A percentile compares a stretch with the other conserved stretches of the same genome.
Evolutionary conservation across 768 basidiomycete genomes (phyloP).

Genomic region (Suillus ampliporus): DNA sequence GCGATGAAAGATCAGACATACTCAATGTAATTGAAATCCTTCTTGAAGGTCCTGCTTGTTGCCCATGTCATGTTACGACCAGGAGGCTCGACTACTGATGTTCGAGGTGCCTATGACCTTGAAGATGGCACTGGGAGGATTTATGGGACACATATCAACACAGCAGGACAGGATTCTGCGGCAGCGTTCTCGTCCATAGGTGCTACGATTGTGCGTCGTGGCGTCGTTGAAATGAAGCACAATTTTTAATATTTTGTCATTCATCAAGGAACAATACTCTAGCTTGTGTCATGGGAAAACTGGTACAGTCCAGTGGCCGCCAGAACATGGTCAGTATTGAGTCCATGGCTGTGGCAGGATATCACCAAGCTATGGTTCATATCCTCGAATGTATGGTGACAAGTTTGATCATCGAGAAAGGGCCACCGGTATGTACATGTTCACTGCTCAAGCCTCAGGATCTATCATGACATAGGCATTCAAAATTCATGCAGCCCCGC

Average conservation of each 20-base stretch:
- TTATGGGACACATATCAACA: not conserved
- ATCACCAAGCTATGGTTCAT: slow-evolving; percentile 35
- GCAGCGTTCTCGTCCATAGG: slow-evolving; percentile 20
- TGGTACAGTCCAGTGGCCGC: not conserved
- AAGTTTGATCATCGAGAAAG: slow-evolving; percentile 13
- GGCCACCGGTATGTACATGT: slow-evolving; percentile 16
- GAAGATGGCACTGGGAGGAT: slow-evolving; percentile 47
- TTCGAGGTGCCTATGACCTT: slow-evolving; percentile 24
- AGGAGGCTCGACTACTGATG: slow-evolving; percentile 15
- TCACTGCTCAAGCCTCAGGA: no score
- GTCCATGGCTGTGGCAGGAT: slow-evolving; percentile 23
- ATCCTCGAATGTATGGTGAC: slow-evolving; percentile 27
- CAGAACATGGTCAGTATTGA: slow-evolving; percentile 18
- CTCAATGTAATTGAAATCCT: not conserved
- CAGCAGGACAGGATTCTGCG: slow-evolving; percentile 17
- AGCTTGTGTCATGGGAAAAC: slow-evolving; percentile 18
- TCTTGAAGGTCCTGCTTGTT: slow-evolving; percentile 52
- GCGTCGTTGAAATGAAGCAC: not conserved
- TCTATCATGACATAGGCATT: not conserved
- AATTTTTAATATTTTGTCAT: not conserved
- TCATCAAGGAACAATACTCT: slow-evolving; percentile 26
- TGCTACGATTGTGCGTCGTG: not conserved
- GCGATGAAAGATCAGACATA: not conserved
- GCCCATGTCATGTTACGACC: slow-evolving; percentile 43
- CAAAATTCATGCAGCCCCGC: slow-evolving; percentile 2